A percentile compares a stretch with the other conserved stretches of the same genome.
phyloP scores from a whole-genome alignment of 208 protist species.

The Borovskyia barvae region DNA sequence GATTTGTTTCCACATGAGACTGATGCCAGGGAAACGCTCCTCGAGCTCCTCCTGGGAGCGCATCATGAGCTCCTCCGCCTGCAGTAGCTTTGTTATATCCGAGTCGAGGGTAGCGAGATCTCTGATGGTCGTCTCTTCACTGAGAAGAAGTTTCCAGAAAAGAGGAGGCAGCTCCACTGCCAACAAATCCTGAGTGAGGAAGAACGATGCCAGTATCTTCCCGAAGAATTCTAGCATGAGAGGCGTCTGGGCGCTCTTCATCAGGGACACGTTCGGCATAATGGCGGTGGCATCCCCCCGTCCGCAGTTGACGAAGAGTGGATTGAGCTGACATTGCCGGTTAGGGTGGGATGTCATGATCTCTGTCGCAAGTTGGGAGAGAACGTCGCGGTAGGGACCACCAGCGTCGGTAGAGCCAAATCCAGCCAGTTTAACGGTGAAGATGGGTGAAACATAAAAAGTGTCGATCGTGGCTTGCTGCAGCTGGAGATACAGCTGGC shows the following conservation, averaged over 20 bases:
- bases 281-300: slow-evolving; percentile 56
- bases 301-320: slow-evolving; percentile 82
- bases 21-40: slow-evolving; percentile 78
- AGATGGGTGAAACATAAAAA: slow-evolving; percentile 86
- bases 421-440: slow-evolving; percentile 85
- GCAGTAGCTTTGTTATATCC: slow-evolving; percentile 51
- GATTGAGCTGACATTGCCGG: slow-evolving; percentile 81
- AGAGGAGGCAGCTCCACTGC: slow-evolving; percentile 91
- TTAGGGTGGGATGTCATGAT: slow-evolving; percentile 87
- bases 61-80: slow-evolving; percentile 63
- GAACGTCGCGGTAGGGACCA: slow-evolving; percentile 89
- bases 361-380: slow-evolving; percentile 85
- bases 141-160: slow-evolving; percentile 92
- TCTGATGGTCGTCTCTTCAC: slow-evolving; percentile 46
- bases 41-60: slow-evolving; percentile 74
- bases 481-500: slow-evolving; percentile 85
- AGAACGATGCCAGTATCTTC: slow-evolving; percentile 91
- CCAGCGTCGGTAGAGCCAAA: slow-evolving; percentile 90
- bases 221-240: slow-evolving; percentile 93
- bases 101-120: slow-evolving; percentile 69
- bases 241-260: slow-evolving; percentile 58
- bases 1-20: slow-evolving; percentile 40
- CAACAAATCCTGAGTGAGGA: slow-evolving; percentile 88
- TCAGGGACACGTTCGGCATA: slow-evolving; percentile 68
- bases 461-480: slow-evolving; percentile 58